A percentile compares a stretch with the other conserved stretches of the same genome.
These are phyloP conservation scores for Fraxinus latifolia DNA, from an alignment of 305 asterid species.

Conservation along the genomic window DNA sequence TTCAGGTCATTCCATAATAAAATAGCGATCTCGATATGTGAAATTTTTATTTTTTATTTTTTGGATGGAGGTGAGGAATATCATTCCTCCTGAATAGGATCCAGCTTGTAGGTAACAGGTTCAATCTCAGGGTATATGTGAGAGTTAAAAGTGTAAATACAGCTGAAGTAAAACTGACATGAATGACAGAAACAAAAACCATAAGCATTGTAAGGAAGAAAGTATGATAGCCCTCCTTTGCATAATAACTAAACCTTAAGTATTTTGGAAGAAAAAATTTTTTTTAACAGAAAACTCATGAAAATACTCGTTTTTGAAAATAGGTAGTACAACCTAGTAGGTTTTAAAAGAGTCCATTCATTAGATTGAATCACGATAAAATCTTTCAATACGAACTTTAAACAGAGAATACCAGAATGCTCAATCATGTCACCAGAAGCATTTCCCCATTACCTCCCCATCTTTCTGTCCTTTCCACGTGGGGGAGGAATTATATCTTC, in stretches of 20 bases:
- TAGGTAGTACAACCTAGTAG: neutral
- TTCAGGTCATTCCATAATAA: neutral
- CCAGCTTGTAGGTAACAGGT: neutral
- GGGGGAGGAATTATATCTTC: neutral
- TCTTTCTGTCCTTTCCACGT: neutral
- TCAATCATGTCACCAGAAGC: neutral
- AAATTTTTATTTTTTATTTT: neutral
- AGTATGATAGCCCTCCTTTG: neutral
- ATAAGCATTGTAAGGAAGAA: neutral
- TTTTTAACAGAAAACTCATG: neutral
- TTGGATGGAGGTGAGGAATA: neutral
- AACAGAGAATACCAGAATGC: neutral
- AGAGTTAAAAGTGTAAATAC: neutral
- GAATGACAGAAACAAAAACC: neutral
- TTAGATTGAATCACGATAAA: neutral
- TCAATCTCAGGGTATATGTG: neutral
- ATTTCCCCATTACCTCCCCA: neutral
- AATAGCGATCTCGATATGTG: neutral
- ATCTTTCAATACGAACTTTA: neutral
- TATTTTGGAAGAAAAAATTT: neutral
- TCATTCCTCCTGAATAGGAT: neutral
- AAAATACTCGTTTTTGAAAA: neutral
- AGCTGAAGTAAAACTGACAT: neutral
- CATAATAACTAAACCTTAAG: neutral
- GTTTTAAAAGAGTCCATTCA: neutral